A percentile compares a stretch with the other conserved stretches of the same genome.
These are phyloP conservation scores for Ophiocordyceps robertsii DNA, from an alignment of 2,329 filamentous ascomycete genomes.

Conservation along the genomic window DNA sequence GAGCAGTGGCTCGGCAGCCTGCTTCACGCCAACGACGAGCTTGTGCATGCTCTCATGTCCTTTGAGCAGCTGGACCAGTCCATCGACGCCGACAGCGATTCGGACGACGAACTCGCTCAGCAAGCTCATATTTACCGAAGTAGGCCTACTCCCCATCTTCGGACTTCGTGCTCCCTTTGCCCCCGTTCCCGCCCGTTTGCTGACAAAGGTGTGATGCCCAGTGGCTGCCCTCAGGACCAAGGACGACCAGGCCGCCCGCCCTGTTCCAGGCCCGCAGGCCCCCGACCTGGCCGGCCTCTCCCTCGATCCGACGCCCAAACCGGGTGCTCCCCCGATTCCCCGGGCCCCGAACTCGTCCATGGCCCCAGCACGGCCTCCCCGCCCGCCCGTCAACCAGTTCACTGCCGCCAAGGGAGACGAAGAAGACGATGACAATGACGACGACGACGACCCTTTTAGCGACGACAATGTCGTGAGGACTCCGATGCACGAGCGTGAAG, in stretches of 20 bases:
- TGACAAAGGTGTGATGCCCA: no score
- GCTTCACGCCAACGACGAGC: slow-evolving; percentile 86
- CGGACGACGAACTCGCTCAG: slow-evolving; percentile 53
- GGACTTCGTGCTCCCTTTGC: slow-evolving; percentile 22
- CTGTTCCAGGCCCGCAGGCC: slow-evolving; percentile 5
- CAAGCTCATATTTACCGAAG: slow-evolving; percentile 52
- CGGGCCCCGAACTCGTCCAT: not conserved
- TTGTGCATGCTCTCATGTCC: slow-evolving; percentile 86
- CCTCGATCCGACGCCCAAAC: slow-evolving; percentile 24
- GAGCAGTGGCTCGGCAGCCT: slow-evolving; percentile 87
- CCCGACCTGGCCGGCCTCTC: slow-evolving; percentile 31
- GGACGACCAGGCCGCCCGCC: slow-evolving; percentile 22
- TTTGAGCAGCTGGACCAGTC: slow-evolving; percentile 88
- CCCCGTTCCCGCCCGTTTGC: no score
- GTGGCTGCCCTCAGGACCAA: slow-evolving; percentile 34
- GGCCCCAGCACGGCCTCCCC: not conserved
- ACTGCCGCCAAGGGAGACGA: slow-evolving; percentile 15
- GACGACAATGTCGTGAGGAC: slow-evolving; percentile 58
- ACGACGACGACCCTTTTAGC: slow-evolving; percentile 63
- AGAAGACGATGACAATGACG: slow-evolving; percentile 41
- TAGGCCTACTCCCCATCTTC: slow-evolving; percentile 18
- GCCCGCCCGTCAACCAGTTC: not conserved
- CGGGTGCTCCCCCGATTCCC: slow-evolving; percentile 26
- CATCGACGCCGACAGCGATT: slow-evolving; percentile 62
- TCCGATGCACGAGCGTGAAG: slow-evolving; percentile 14